These are phyloP conservation scores for Trebouxia gelatinosa DNA, from an alignment of 163 green algal genomes.

Conservation along the genomic window DNA sequence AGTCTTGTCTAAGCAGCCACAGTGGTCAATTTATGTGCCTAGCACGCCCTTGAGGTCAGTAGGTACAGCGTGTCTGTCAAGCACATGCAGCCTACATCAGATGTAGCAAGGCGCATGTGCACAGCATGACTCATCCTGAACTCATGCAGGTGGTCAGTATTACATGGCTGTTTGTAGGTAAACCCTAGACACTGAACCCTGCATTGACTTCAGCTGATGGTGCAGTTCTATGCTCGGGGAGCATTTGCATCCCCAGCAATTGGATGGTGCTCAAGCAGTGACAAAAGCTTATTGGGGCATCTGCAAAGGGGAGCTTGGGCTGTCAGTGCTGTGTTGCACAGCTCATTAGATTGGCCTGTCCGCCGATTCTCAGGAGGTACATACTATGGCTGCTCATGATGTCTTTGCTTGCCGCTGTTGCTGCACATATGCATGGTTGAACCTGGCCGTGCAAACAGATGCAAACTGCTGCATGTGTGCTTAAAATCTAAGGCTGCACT, in stretches of 20 bases:
- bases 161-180: background rate
- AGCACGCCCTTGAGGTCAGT: background rate
- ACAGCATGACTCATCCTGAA: background rate
- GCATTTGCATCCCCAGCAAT: conserved; percentile 56
- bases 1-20: no score
- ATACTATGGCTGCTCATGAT: background rate
- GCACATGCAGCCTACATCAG: no score
- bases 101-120: background rate
- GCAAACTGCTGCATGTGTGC: background rate
- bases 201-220: background rate
- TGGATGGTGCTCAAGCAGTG: conserved; percentile 27
- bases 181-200: background rate
- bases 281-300: background rate
- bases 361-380: conserved; percentile 41
- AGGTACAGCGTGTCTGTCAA: background rate
- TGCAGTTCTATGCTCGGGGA: conserved; percentile 65
- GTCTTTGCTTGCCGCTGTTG: background rate
- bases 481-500: background rate
- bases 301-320: background rate
- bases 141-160: background rate
- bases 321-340: conserved; percentile 20
- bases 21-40: background rate
- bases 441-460: background rate
- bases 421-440: background rate
- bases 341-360: conserved; percentile 64